Conservation (phyloP, 2,329 filamentous ascomycete species). For the Aspergillus carbonarius region DNA sequence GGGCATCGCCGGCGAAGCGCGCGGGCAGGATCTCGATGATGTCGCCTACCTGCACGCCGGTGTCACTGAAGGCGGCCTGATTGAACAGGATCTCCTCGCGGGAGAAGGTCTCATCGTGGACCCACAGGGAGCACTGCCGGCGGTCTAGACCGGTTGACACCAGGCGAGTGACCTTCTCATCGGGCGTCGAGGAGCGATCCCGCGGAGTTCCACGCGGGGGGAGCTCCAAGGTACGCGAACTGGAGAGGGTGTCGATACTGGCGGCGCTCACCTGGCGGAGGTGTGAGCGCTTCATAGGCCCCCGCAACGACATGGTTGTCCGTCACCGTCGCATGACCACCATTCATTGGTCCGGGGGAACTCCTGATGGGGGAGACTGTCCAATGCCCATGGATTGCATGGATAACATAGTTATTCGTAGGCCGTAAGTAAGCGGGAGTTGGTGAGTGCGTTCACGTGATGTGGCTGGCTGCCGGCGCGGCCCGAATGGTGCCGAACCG, state of each 20-base stretch:
- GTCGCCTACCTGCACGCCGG: constrained; percentile 63
- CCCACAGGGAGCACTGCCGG: constrained; percentile 52
- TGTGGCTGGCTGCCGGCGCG: too few species aligned
- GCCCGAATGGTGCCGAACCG: too few species aligned
- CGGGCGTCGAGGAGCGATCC: constrained; percentile 23
- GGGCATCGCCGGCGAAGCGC: constrained; percentile 45
- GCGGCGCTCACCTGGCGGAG: constrained; percentile 43
- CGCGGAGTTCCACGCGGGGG: constrained; percentile 24
- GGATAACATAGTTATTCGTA: too few species aligned
- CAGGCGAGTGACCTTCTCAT: constrained; percentile 26
- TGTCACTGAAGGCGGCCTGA: constrained; percentile 65
- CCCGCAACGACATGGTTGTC: constrained; percentile 39
- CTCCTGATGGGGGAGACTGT: neutral
- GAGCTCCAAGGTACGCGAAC: constrained; percentile 30
- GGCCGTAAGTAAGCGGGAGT: too few species aligned
- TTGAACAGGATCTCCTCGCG: constrained; percentile 79
- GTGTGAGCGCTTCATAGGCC: constrained; percentile 41
- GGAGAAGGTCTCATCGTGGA: constrained; percentile 71
- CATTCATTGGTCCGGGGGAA: neutral
- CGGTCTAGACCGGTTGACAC: constrained; percentile 30
- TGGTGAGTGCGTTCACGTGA: too few species aligned
- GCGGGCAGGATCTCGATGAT: constrained; percentile 71
- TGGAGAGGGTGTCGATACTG: constrained; percentile 37
- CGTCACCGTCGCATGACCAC: constrained; percentile 20
- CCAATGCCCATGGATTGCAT: too few species aligned